These are phyloP conservation scores for Closterium sp. DNA, from an alignment of 139 green algal species.

Conservation along the genomic window DNA sequence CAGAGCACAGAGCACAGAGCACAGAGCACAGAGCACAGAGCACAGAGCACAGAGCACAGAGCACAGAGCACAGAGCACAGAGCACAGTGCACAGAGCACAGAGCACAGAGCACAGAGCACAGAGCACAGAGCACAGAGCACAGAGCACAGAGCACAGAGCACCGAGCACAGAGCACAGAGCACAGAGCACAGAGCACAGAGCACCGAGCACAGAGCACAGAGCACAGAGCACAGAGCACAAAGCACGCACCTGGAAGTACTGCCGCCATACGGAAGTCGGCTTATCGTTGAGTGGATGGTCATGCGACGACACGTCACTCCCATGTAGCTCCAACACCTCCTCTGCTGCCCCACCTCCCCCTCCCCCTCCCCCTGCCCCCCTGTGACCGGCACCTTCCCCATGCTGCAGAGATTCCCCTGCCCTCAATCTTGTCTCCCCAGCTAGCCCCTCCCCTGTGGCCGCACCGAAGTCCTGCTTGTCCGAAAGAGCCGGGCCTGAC, in stretches of 20 bases:
- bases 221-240: too few species aligned
- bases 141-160: too few species aligned
- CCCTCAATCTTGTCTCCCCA: too few species aligned
- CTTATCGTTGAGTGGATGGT: constrained; percentile 78
- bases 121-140: too few species aligned
- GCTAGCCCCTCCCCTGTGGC: not conserved
- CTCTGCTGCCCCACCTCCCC: not conserved
- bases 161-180: too few species aligned
- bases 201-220: too few species aligned
- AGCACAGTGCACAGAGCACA: too few species aligned
- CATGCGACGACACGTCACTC: constrained; percentile 35
- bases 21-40: too few species aligned
- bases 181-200: too few species aligned
- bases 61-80: too few species aligned
- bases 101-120: constrained; percentile 1
- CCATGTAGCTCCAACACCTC: not conserved
- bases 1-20: too few species aligned
- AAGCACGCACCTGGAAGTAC: constrained; percentile 48
- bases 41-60: too few species aligned
- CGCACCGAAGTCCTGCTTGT: not conserved
- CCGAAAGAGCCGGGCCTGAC: not conserved
- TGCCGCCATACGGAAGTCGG: constrained; percentile 44
- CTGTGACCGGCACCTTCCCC: not conserved
- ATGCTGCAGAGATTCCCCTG: not conserved
- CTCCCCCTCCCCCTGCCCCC: constrained; percentile 2